phyloP scores from a whole-genome alignment of 441 rosid species.

The Mallotus japonicus region DNA sequence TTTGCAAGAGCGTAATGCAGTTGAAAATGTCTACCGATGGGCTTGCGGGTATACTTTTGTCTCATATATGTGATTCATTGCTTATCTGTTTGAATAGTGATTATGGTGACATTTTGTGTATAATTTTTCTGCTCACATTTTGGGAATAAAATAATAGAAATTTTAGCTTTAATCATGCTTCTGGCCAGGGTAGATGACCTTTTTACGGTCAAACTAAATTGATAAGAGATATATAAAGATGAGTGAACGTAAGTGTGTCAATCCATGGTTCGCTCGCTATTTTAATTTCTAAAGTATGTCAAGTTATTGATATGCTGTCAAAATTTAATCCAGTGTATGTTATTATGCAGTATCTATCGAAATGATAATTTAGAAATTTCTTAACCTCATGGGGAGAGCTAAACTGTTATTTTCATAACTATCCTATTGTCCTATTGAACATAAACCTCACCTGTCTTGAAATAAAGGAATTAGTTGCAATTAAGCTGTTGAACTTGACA shows the following conservation, averaged over 20 bases:
- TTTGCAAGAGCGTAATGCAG: slow-evolving; percentile 77
- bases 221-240: not conserved
- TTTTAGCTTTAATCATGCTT: not conserved
- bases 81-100: not conserved
- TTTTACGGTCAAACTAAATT: not conserved
- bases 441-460: not conserved
- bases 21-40: slow-evolving; percentile 94
- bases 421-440: not conserved
- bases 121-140: not conserved
- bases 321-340: not conserved
- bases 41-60: slow-evolving; percentile 74
- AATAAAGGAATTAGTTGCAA: not conserved
- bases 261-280: not conserved
- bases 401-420: not conserved
- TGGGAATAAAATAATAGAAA: not conserved
- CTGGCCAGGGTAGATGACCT: not conserved
- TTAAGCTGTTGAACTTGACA: not conserved
- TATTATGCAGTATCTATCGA: not conserved
- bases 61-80: slow-evolving; percentile 21
- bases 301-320: not conserved
- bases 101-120: slow-evolving; percentile 1
- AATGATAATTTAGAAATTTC: not conserved
- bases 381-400: not conserved
- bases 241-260: not conserved
- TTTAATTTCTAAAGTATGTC: not conserved